Conservation (phyloP, 2,329 filamentous ascomycete genomes). For the Zopfia rhizophila region DNA sequence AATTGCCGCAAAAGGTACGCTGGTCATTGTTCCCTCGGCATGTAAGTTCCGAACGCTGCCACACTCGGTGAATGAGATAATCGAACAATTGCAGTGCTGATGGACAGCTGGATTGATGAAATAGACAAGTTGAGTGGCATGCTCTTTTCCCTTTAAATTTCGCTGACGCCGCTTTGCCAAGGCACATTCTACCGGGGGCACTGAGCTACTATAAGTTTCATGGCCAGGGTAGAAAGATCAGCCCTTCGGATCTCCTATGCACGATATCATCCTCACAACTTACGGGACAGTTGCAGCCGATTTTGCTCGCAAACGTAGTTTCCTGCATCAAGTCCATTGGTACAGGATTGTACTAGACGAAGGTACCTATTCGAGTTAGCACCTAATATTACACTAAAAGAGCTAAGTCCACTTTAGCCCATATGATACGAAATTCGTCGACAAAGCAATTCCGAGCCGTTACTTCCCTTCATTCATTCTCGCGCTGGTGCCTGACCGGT, state of each 20-base stretch:
- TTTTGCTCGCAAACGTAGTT: conserved; percentile 22
- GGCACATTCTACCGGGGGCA: too few relatives aligned
- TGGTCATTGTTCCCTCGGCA: background rate
- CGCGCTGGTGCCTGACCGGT: conserved; percentile 64
- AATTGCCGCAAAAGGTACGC: too few relatives aligned
- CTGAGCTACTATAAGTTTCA: too few relatives aligned
- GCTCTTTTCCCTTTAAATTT: too few relatives aligned
- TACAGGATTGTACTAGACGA: conserved; percentile 62
- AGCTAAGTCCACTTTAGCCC: conserved; percentile 49
- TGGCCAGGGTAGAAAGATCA: too few relatives aligned
- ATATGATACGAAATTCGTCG: conserved; percentile 57
- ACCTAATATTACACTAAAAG: background rate
- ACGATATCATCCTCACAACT: conserved; percentile 48
- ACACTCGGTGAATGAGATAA: background rate
- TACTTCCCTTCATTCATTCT: conserved; percentile 50
- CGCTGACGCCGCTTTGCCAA: too few relatives aligned
- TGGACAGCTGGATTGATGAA: conserved; percentile 5
- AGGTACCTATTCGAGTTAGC: conserved; percentile 45
- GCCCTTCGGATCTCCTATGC: too few relatives aligned
- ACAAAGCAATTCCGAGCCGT: conserved; percentile 57
- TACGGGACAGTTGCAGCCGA: conserved; percentile 60
- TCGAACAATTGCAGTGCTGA: background rate
- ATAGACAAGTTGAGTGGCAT: background rate
- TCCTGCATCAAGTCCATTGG: conserved; percentile 56
- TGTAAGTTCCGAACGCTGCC: background rate